phyloP scores from a whole-genome alignment of 1,139 yeast species.

The Schwanniomyces etchellsii region DNA sequence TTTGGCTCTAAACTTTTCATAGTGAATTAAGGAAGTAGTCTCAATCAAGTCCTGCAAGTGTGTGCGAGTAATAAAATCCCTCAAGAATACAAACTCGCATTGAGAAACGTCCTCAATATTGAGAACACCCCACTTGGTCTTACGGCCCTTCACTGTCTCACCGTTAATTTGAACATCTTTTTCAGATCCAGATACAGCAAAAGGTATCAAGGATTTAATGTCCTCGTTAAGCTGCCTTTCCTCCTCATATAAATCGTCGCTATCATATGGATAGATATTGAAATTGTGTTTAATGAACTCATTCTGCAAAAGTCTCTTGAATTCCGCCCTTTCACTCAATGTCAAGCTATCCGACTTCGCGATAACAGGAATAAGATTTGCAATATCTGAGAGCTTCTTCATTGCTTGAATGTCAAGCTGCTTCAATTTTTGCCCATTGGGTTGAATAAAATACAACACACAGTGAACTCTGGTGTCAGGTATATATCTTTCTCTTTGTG shows the following conservation, averaged over 20 bases:
- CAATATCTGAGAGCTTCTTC: slow-evolving; percentile 80
- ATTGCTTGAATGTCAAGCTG: slow-evolving; percentile 80
- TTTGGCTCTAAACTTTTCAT: slow-evolving; percentile 89
- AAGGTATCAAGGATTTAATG: slow-evolving; percentile 78
- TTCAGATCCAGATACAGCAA: slow-evolving; percentile 95
- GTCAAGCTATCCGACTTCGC: slow-evolving; percentile 92
- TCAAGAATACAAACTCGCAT: slow-evolving; percentile 89
- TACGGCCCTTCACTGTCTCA: slow-evolving; percentile 79
- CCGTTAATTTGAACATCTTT: slow-evolving; percentile 69
- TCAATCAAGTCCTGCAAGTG: slow-evolving; percentile 95
- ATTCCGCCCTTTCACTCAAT: slow-evolving; percentile 71
- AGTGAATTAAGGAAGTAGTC: slow-evolving; percentile 82
- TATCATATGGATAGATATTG: slow-evolving; percentile 83
- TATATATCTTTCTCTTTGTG: slow-evolving; percentile 81
- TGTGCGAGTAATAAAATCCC: slow-evolving; percentile 92
- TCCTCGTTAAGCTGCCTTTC: slow-evolving; percentile 75
- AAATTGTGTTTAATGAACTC: slow-evolving; percentile 74
- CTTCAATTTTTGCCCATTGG: slow-evolving; percentile 76
- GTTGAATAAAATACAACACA: slow-evolving; percentile 84
- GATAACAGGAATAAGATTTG: slow-evolving; percentile 92
- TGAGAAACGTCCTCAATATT: slow-evolving; percentile 92
- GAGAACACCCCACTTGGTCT: slow-evolving; percentile 88
- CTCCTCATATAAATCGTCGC: slow-evolving; percentile 68
- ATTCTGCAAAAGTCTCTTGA: slow-evolving; percentile 69
- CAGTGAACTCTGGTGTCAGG: slow-evolving; percentile 95